Percentiles rank a stretch among this genome's conserved stretches.
These are phyloP conservation scores for Guyanaporus albipodus DNA, from an alignment of 768 basidiomycete species.

Conservation along the genomic window DNA sequence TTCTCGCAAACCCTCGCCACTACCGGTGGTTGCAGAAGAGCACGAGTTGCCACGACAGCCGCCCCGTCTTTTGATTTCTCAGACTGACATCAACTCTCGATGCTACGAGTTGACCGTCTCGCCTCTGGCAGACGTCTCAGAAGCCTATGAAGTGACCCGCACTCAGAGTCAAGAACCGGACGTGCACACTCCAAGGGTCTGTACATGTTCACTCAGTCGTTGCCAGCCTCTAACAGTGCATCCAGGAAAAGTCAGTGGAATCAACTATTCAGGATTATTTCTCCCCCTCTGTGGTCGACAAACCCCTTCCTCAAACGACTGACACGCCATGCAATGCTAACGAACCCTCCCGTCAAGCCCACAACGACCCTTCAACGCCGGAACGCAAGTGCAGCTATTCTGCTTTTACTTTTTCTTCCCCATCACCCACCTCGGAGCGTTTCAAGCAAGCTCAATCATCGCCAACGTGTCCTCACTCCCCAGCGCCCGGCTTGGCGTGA, in stretches of 20 bases:
- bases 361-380: constrained; percentile 66
- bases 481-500: constrained; percentile 21
- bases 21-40: constrained; percentile 61
- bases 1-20: constrained; percentile 48
- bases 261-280: constrained; percentile 58
- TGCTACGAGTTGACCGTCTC: constrained; percentile 78
- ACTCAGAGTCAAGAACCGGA: constrained; percentile 38
- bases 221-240: background rate
- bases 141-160: constrained; percentile 54
- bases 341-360: constrained; percentile 65
- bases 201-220: constrained; percentile 16
- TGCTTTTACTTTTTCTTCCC: constrained; percentile 76
- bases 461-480: constrained; percentile 25
- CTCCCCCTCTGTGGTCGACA: constrained; percentile 17
- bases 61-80: constrained; percentile 33
- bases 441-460: constrained; percentile 42
- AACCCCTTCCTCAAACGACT: constrained; percentile 29
- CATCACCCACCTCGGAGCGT: constrained; percentile 57
- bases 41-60: constrained; percentile 31
- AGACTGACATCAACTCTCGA: constrained; percentile 61
- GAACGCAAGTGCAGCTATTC: constrained; percentile 70
- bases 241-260: constrained; percentile 51
- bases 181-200: constrained; percentile 47
- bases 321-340: constrained; percentile 29
- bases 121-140: constrained; percentile 72